Conservation (phyloP, 306 rosid genomes). For the Senna tora region DNA sequence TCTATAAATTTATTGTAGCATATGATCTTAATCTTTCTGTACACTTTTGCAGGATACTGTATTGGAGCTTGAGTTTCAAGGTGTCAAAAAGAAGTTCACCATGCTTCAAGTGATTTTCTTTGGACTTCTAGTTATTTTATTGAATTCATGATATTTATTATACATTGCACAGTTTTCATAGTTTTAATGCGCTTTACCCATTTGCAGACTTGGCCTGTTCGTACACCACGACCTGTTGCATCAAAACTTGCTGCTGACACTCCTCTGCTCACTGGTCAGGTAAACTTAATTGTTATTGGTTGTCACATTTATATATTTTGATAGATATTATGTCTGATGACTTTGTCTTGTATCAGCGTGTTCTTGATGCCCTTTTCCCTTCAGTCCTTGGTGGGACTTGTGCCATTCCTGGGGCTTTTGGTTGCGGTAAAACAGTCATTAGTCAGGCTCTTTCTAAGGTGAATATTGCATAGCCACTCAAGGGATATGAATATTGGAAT, state of each 20-base stretch:
- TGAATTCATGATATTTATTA: conserved; percentile 8
- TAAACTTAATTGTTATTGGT: conserved; percentile 35
- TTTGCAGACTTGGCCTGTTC: conserved; percentile 95
- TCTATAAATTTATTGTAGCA: conserved; percentile 13
- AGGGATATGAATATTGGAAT: background rate
- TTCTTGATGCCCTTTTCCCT: conserved; percentile 99
- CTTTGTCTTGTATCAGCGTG: conserved; percentile 70
- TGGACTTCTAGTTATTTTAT: conserved; percentile 34
- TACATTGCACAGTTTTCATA: conserved; percentile 30
- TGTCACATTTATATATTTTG: conserved; percentile 24
- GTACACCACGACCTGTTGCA: conserved; percentile 97
- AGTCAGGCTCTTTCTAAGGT: conserved; percentile 99
- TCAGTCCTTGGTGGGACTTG: conserved; percentile 99
- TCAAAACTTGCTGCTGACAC: conserved; percentile 99
- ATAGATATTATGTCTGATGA: conserved; percentile 41
- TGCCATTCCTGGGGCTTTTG: conserved; percentile 99
- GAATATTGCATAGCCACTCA: conserved; percentile 24
- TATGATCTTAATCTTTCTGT: conserved; percentile 31
- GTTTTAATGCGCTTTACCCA: conserved; percentile 30
- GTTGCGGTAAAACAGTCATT: conserved; percentile 99
- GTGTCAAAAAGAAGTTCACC: conserved; percentile 85
- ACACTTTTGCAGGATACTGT: conserved; percentile 77
- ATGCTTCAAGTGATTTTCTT: conserved; percentile 88
- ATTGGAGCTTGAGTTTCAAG: conserved; percentile 98
- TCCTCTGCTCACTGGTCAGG: conserved; percentile 99